Evolutionary conservation across 2,329 filamentous ascomycete species (phyloP).

Genomic region (Knufia petricola): DNA sequence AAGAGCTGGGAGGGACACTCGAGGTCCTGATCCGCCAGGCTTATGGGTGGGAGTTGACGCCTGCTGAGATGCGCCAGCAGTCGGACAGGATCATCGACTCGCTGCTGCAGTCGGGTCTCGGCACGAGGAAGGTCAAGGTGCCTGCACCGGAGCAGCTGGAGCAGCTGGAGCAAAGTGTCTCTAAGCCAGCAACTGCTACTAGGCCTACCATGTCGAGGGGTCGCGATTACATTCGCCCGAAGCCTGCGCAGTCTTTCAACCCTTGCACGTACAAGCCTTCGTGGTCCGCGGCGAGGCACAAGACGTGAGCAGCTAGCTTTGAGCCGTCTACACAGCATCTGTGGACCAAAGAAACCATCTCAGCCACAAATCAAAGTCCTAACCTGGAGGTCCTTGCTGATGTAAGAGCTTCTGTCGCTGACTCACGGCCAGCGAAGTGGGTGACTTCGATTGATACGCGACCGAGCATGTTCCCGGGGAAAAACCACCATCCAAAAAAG

Average conservation of each 20-base stretch:
- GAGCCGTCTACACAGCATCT: too few relatives aligned
- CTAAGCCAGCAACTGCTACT: neutral
- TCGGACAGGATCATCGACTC: neutral
- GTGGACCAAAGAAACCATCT: neutral
- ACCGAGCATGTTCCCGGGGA: too few relatives aligned
- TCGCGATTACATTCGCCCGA: too few relatives aligned
- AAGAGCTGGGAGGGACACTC: neutral
- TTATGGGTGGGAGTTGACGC: neutral
- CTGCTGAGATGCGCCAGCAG: neutral
- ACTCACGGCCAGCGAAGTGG: too few relatives aligned
- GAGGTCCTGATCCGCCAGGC: neutral
- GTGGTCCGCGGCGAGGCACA: neutral
- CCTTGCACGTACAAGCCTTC: too few relatives aligned
- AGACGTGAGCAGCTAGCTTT: neutral
- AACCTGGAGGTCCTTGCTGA: neutral
- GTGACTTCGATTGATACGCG: too few relatives aligned
- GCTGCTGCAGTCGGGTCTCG: slow-evolving; percentile 1
- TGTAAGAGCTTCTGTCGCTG: too few relatives aligned
- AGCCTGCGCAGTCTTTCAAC: too few relatives aligned
- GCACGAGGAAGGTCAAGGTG: neutral
- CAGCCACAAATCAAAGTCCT: neutral
- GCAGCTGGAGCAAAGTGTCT: neutral
- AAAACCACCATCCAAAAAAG: too few relatives aligned
- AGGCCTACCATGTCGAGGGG: too few relatives aligned
- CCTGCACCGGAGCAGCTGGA: neutral